Conservation (phyloP, 495 filamentous ascomycete genomes). For the Xylaria grammica region DNA sequence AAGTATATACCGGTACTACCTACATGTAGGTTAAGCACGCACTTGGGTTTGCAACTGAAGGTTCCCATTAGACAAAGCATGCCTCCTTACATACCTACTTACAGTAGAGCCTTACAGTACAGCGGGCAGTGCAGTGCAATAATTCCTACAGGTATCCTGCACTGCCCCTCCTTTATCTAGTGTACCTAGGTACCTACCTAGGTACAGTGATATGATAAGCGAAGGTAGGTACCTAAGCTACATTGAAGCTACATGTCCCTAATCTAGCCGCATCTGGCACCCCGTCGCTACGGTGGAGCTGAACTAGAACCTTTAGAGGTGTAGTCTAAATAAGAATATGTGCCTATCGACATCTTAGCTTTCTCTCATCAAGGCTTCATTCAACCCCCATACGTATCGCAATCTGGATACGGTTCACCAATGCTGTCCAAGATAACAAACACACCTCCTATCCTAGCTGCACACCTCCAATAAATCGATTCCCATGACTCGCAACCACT, state of each 20-base stretch:
- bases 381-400: not conserved
- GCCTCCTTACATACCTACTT: not conserved
- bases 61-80: too few relatives aligned
- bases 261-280: too few relatives aligned
- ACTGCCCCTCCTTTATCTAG: not conserved
- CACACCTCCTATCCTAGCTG: too few relatives aligned
- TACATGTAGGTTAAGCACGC: too few relatives aligned
- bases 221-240: not conserved
- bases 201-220: not conserved
- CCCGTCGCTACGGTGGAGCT: slow-evolving; percentile 2
- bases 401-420: not conserved
- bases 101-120: not conserved
- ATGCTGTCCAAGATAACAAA: not conserved
- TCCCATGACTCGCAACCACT: not conserved
- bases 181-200: not conserved
- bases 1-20: too few relatives aligned
- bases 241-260: too few relatives aligned
- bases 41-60: too few relatives aligned
- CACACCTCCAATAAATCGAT: not conserved
- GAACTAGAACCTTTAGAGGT: not conserved
- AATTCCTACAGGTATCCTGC: not conserved
- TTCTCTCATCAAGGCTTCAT: slow-evolving; percentile 14
- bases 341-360: not conserved
- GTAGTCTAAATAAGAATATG: not conserved
- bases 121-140: not conserved